phyloP scores from a whole-genome alignment of 2,329 filamentous ascomycete genomes.

The Neopestalotiopsis sp. region DNA sequence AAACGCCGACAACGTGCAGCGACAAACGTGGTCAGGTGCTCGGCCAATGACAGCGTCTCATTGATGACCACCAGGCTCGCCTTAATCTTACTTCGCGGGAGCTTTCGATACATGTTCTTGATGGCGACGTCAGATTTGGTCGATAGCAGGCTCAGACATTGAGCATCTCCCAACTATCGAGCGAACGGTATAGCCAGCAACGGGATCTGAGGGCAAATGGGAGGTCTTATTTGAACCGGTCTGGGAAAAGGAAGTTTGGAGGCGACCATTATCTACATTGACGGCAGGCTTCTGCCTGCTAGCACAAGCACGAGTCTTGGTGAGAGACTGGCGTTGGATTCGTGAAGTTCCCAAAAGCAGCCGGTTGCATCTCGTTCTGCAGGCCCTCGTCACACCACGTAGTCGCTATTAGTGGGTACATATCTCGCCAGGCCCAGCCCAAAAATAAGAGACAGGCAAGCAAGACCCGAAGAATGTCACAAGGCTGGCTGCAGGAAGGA shows the following conservation, averaged over 20 bases:
- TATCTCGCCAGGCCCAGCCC: conserved; percentile 12
- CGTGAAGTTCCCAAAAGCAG: conserved; percentile 16
- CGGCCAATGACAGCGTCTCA: not conserved
- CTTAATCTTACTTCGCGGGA: conserved; percentile 8
- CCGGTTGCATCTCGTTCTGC: conserved; percentile 17
- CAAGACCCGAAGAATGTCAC: conserved; percentile 17
- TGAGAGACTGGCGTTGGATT: not conserved
- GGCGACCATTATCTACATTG: not conserved
- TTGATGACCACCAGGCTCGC: conserved; percentile 14
- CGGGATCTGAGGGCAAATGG: conserved; percentile 7
- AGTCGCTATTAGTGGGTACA: conserved; percentile 18
- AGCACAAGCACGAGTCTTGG: not conserved
- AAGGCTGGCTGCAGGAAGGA: conserved; percentile 7
- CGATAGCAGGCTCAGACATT: not conserved
- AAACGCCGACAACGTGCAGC: conserved; percentile 1
- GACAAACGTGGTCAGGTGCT: not conserved
- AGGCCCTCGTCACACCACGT: conserved; percentile 21
- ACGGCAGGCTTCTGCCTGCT: conserved; percentile 8
- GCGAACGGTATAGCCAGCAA: conserved; percentile 5
- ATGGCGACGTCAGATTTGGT: not conserved
- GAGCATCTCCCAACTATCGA: not conserved
- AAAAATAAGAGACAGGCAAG: conserved; percentile 7
- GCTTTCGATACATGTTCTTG: conserved; percentile 15
- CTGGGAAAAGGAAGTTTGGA: not conserved
- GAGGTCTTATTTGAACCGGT: not conserved